Evolutionary conservation across 73 alveolate genomes (phyloP), one percentile per base, ranked within the genome.

Genomic region (Blepharisma stoltei): DNA sequence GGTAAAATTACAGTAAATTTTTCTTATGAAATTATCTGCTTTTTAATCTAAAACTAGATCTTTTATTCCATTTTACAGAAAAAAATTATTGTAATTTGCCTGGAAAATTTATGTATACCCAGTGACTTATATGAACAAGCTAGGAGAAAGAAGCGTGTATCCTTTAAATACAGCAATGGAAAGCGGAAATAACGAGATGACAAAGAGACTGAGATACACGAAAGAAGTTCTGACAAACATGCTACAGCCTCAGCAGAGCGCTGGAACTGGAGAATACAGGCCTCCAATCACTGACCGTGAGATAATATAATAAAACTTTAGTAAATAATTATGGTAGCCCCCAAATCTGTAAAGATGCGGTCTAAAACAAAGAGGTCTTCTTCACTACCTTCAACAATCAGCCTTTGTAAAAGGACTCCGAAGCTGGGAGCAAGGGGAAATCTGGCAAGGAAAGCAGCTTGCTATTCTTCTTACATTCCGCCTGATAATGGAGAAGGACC

Each of bases 191-290:
- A 49, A 53, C 45, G 99, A 94, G 78, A 94, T 94, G 99, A 81
- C 95, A 32, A 94, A 94, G 85, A 88, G 99, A 71, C 83, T 92
- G 54, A 83, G 76, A 54, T 90, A 90, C 76, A 90, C 95, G 7
- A 94, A 94, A 87, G 96, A 94, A 69, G 92, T 94, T 54, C 82
- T 96, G 55, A 84, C 97, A 32, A 93, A 85, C 65, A 92, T 96
- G 98, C 85, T 96, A 2, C 73, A 60, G 73, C 73, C 73, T 32
- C 71, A 11, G 41, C 76, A 27, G 44, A 71, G 49, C 2, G 73
- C 73, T 9, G 73, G 73, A 25, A 60, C 73, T 20, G 73, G 73
- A 20, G 73, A 60, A 25, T 60, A 60, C 46, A 32, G 18, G 47
- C 18, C 73, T 38, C 18, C 14, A 32, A 32, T 32, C 41, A 32